phyloP scores from a whole-genome alignment of 2,329 filamentous ascomycete species.

The Monilinia aucupariae region DNA sequence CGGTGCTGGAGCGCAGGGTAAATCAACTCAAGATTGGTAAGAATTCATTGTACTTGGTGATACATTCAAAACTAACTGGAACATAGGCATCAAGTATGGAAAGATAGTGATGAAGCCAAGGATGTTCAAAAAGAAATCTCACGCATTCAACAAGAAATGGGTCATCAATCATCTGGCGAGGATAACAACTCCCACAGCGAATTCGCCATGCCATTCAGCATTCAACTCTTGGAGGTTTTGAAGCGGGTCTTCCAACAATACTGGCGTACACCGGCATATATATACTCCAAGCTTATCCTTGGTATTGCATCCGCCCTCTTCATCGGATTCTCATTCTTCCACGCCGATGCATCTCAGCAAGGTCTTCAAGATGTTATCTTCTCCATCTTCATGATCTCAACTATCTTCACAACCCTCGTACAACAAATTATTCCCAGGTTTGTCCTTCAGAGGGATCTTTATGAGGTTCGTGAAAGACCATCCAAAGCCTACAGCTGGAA shows the following conservation, averaged over 20 bases:
- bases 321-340: constrained; percentile 64
- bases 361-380: constrained; percentile 69
- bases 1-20: constrained; percentile 56
- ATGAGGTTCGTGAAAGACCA: constrained; percentile 47
- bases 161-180: constrained; percentile 51
- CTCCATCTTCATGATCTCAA: constrained; percentile 64
- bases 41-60: background rate
- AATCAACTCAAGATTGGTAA: constrained; percentile 54
- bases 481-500: constrained; percentile 37
- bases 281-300: constrained; percentile 63
- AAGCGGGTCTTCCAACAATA: constrained; percentile 69
- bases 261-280: constrained; percentile 71
- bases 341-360: constrained; percentile 53
- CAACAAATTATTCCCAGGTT: constrained; percentile 68
- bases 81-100: constrained; percentile 38
- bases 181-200: constrained; percentile 49
- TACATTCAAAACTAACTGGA: background rate
- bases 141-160: constrained; percentile 27
- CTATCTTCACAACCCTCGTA: constrained; percentile 61
- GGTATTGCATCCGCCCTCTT: constrained; percentile 48
- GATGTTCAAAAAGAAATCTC: constrained; percentile 35
- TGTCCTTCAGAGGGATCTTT: constrained; percentile 61
- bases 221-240: constrained; percentile 61
- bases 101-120: constrained; percentile 33
- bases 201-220: constrained; percentile 69